Evolutionary conservation across 176 grass and related monocot species (phyloP), one percentile per base, ranked within the genome.

Genomic region (Oryza nivara): DNA sequence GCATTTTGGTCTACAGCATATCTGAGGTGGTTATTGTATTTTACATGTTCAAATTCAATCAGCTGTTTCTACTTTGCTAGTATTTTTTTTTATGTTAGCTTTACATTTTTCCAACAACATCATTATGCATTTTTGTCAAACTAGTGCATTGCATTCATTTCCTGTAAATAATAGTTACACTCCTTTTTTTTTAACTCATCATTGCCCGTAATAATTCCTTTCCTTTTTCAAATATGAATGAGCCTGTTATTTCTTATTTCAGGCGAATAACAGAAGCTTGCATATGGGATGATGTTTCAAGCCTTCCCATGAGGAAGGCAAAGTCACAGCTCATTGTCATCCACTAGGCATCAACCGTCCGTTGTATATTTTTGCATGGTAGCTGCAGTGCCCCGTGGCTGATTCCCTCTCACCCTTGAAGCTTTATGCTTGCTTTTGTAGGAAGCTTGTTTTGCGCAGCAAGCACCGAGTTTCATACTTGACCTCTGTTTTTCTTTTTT

Each of bases 251-350:
- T 80, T 49, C 11, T 72, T 86, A 9, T 86, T 90, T 67, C 88
- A 86, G 88, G 77, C 6, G 5, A 86, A 73, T 77, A 84, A 67
- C 72, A 25, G 73, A 82, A 58, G 83, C 67, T 73, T 82, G 23
- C 73, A 26, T 7, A 41, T 77, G 43, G 65, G 23, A 30, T 10
- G 12, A 16, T 76, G 44, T 71, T 72, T 74, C 41, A 20, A 22
- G 64, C 56, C 69, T 4, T 67, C 26, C n/a, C 35, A 58, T 26
- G 75, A 72, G 66, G 79, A 77, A 67, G 34, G 16, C 45, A 51
- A 72, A 82, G 67, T 43, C 20, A 54, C 64, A 82, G 26, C 65
- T 64, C 69, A 28, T 84, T 67, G 65, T 65, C 54, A 65, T 35
- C 17, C 45, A 54, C 30, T 51, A 70, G 52, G 70, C 71, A 58